Conservation (phyloP, 352 stramenopile genomes). For the Blastocystis sp. region DNA sequence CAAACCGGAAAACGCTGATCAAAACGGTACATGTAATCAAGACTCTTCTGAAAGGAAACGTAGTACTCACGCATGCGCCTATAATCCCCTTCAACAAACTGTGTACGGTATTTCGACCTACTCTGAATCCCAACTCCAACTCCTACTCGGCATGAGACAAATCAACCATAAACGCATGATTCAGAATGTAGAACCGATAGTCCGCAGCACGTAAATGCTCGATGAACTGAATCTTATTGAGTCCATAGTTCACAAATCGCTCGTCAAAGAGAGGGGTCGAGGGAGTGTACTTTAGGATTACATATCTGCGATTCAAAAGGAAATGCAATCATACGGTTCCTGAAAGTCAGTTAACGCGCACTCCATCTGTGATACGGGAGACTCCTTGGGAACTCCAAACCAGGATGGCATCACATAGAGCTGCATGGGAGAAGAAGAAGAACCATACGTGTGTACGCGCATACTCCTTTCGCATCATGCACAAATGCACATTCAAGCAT, state of each 20-base stretch:
- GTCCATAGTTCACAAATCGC: constrained; percentile 40
- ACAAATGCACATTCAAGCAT: not conserved
- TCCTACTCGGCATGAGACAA: constrained; percentile 1
- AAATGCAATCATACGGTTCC: not conserved
- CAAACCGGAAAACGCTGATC: not conserved
- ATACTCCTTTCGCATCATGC: not conserved
- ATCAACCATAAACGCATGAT: constrained; percentile 13
- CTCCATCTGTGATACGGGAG: not conserved
- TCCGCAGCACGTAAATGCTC: not conserved
- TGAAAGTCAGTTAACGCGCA: constrained; percentile 21
- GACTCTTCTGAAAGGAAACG: not conserved
- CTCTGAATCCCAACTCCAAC: not conserved
- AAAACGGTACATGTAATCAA: not conserved
- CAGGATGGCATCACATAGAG: not conserved
- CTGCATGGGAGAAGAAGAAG: not conserved
- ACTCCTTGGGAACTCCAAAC: not conserved
- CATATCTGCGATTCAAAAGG: not conserved
- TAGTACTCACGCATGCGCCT: not conserved
- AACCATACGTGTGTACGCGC: constrained; percentile 6
- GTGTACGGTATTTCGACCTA: not conserved
- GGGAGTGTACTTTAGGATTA: constrained; percentile 2
- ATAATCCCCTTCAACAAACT: not conserved
- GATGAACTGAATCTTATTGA: constrained; percentile 44
- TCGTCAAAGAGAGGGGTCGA: constrained; percentile 2
- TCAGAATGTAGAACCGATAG: constrained; percentile 32